These are phyloP conservation scores for Ceratocystis smalleyi DNA, from an alignment of 2,329 filamentous ascomycete genomes.

Conservation along the genomic window DNA sequence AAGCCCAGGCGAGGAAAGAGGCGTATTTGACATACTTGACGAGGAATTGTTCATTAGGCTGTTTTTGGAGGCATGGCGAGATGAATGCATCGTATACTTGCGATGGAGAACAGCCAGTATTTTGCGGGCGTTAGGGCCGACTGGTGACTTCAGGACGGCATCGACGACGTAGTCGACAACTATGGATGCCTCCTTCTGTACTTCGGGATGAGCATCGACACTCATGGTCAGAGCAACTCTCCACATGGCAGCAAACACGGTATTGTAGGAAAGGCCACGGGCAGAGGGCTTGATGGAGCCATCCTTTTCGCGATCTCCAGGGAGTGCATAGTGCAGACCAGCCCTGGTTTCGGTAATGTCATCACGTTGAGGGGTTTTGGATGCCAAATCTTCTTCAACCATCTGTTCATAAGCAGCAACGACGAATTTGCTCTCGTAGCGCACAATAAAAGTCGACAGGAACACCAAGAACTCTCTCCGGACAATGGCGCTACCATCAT, in stretches of 20 bases:
- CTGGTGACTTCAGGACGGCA: constrained; percentile 58
- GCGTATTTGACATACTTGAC: constrained; percentile 23
- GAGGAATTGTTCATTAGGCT: constrained; percentile 24
- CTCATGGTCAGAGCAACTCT: constrained; percentile 81
- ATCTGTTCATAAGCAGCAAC: constrained; percentile 87
- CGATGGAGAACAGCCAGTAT: constrained; percentile 59
- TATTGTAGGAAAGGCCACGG: constrained; percentile 61
- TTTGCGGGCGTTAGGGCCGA: constrained; percentile 53
- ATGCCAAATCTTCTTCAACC: constrained; percentile 61
- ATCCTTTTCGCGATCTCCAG: constrained; percentile 39
- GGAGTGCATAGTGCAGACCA: constrained; percentile 45
- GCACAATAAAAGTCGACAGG: constrained; percentile 76
- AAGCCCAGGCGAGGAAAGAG: constrained; percentile 40
- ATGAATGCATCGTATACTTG: constrained; percentile 32
- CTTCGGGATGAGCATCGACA: constrained; percentile 86
- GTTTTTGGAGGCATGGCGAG: constrained; percentile 19
- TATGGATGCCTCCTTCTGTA: constrained; percentile 69
- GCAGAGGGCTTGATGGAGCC: constrained; percentile 41
- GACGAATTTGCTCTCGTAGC: constrained; percentile 83
- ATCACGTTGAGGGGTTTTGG: constrained; percentile 39
- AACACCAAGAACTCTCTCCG: constrained; percentile 87
- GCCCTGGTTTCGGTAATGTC: constrained; percentile 44
- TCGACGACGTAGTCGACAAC: constrained; percentile 77
- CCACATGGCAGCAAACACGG: constrained; percentile 86
- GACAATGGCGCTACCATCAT: constrained; percentile 87